Conservation (phyloP, 768 basidiomycete species). For the Cystofilobasidium ferigula region DNA sequence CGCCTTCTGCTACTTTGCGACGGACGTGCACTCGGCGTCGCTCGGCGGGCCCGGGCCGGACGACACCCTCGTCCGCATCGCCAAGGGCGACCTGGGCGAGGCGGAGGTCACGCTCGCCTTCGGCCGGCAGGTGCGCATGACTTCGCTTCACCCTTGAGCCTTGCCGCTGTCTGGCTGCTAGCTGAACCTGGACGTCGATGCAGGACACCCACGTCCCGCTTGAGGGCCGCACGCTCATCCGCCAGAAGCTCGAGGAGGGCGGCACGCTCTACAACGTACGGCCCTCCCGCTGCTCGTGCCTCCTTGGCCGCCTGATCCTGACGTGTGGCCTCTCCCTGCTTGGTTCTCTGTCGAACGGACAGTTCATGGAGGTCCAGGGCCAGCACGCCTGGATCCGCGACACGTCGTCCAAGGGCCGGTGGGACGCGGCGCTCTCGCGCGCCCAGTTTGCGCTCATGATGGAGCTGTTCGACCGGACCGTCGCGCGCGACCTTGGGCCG, state of each 20-base stretch:
- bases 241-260: conserved; percentile 70
- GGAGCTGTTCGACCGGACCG: conserved; percentile 83
- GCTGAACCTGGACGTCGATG: too few relatives aligned
- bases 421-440: conserved; percentile 83
- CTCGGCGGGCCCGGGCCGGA: conserved; percentile 78
- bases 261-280: conserved; percentile 59
- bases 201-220: conserved; percentile 86
- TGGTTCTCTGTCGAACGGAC: not conserved
- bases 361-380: conserved; percentile 93
- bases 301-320: not conserved
- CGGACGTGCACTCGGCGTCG: conserved; percentile 66
- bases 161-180: not conserved
- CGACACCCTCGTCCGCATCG: conserved; percentile 63
- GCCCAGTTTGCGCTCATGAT: conserved; percentile 57
- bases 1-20: conserved; percentile 88
- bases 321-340: not conserved
- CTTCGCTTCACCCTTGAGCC: conserved; percentile 38
- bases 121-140: conserved; percentile 89
- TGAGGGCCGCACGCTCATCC: conserved; percentile 70
- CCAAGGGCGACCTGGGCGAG: conserved; percentile 59
- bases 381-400: conserved; percentile 90
- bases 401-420: conserved; percentile 54
- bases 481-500: conserved; percentile 74
- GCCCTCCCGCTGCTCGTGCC: conserved; percentile 26
- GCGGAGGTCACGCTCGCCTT: conserved; percentile 94